These are phyloP conservation scores for Babesia bigemina DNA, from an alignment of 169 alveolate species.

Conservation along the genomic window DNA sequence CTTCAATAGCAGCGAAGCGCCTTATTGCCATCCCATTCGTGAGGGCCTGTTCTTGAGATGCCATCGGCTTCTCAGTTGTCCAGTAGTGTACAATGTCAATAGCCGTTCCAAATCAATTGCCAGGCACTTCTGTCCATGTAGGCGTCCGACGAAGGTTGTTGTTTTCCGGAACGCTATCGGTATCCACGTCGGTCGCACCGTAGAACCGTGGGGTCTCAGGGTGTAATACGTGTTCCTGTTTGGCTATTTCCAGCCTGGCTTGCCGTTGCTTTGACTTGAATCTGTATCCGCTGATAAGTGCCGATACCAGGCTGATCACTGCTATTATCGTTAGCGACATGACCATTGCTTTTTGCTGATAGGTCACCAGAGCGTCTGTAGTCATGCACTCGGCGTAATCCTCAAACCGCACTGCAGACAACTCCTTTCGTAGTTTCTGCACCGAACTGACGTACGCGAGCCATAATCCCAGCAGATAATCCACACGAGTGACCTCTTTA, in stretches of 20 bases:
- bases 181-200: slow-evolving; percentile 8
- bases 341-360: background rate
- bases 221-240: slow-evolving; percentile 3
- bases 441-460: slow-evolving; percentile 18
- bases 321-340: background rate
- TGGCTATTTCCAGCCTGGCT: background rate
- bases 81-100: too few relatives aligned
- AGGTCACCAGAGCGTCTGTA: slow-evolving; percentile 11
- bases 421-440: background rate
- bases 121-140: too few relatives aligned
- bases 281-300: background rate
- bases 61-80: too few relatives aligned
- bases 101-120: too few relatives aligned
- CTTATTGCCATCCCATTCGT: too few relatives aligned
- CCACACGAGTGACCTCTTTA: slow-evolving; percentile 13
- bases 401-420: slow-evolving; percentile 1
- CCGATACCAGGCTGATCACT: background rate
- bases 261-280: slow-evolving; percentile 9
- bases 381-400: slow-evolving; percentile 20
- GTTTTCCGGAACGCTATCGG: background rate
- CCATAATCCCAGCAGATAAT: slow-evolving; percentile 21
- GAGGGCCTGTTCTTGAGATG: too few relatives aligned
- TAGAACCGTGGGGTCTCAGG: slow-evolving; percentile 1
- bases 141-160: too few relatives aligned
- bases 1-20: too few relatives aligned